Percentiles rank a stretch among this genome's conserved stretches.
These are phyloP conservation scores for Jatropha podagrica DNA, from an alignment of 441 rosid species.

Conservation along the genomic window DNA sequence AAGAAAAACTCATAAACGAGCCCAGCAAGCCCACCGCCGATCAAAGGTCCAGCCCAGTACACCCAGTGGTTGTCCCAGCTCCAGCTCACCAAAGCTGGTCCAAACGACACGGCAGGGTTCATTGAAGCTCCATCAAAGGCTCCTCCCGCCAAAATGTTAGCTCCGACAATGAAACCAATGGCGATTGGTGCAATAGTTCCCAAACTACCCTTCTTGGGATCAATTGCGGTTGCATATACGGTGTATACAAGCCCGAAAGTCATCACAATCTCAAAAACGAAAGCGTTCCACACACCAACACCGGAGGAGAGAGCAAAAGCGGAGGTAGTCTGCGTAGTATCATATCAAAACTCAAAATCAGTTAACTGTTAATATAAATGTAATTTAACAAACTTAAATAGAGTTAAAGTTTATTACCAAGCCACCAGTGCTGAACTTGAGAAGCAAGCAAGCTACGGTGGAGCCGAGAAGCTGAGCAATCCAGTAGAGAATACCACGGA, in stretches of 20 bases:
- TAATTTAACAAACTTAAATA: neutral
- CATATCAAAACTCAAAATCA: neutral
- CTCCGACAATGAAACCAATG: constrained; percentile 86
- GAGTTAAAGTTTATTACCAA: constrained; percentile 36
- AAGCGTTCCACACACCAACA: constrained; percentile 67
- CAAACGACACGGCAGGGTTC: constrained; percentile 95
- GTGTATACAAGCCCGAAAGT: constrained; percentile 85
- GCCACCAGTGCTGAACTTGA: constrained; percentile 66
- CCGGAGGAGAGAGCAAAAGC: constrained; percentile 68
- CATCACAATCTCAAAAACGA: constrained; percentile 89
- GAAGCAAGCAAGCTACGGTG: constrained; percentile 71
- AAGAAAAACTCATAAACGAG: constrained; percentile 68
- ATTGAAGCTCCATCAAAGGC: constrained; percentile 91
- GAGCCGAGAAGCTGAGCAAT: constrained; percentile 86
- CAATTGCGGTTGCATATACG: constrained; percentile 84
- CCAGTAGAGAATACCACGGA: constrained; percentile 85
- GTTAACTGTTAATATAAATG: neutral
- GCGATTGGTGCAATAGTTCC: constrained; percentile 81
- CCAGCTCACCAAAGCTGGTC: constrained; percentile 95
- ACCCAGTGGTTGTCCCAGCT: constrained; percentile 84
- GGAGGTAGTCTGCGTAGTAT: constrained; percentile 41
- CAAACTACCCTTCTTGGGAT: constrained; percentile 71
- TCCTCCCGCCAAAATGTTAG: constrained; percentile 85
- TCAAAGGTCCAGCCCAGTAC: constrained; percentile 83
- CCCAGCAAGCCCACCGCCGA: constrained; percentile 80